Conservation (phyloP, 306 rosid species). For the Begonia fuchsioides region DNA sequence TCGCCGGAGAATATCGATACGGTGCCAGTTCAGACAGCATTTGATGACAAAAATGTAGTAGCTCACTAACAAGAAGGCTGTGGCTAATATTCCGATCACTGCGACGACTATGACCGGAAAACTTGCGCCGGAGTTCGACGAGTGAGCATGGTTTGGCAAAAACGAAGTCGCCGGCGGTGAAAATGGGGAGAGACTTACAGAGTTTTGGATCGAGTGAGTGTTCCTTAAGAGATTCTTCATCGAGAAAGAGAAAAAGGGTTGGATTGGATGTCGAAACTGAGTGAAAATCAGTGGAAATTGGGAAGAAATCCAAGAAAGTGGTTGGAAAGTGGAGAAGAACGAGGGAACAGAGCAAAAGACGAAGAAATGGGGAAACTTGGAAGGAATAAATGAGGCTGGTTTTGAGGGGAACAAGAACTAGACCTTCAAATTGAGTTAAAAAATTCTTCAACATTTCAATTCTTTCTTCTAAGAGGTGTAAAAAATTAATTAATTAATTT, state of each 20-base stretch:
- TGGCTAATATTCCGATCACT: constrained; percentile 74
- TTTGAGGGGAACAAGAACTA: no score
- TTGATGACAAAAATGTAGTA: constrained; percentile 94
- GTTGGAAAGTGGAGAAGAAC: constrained; percentile 12
- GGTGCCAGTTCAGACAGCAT: constrained; percentile 95
- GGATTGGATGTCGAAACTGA: constrained; percentile 30
- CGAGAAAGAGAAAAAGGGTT: constrained; percentile 11
- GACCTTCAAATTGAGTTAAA: no score
- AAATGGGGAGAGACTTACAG: constrained; percentile 33
- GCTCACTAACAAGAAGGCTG: constrained; percentile 70
- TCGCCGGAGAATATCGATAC: constrained; percentile 62
- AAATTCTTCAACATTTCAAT: no score
- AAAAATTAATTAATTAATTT: no score
- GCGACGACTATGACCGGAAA: constrained; percentile 92
- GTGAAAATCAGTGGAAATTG: constrained; percentile 8
- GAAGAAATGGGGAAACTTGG: not conserved
- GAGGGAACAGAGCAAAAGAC: not conserved
- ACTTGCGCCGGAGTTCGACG: constrained; percentile 27
- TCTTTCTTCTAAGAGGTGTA: no score
- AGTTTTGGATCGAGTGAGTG: no score
- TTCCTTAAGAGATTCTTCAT: constrained; percentile 51
- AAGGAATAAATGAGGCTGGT: no score
- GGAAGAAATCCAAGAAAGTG: not conserved
- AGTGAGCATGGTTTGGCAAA: constrained; percentile 13
- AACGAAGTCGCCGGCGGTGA: constrained; percentile 27